Evolutionary conservation across 371 early-diverging fungal species (phyloP).

Genomic region (Rhizopus arrhizus): DNA sequence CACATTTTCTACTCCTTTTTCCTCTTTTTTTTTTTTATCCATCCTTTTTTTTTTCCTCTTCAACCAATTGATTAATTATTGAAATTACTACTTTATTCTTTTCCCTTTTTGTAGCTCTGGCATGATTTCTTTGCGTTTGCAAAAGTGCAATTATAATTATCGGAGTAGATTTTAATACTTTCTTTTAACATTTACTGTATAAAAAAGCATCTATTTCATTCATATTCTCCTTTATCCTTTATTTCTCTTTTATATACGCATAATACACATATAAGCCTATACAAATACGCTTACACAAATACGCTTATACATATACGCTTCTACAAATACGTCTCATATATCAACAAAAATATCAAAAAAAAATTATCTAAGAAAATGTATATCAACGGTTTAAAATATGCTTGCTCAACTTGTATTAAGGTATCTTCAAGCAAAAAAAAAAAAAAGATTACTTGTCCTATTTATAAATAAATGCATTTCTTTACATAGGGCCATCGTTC

Average conservation of each 20-base stretch:
- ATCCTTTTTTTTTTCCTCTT: slow-evolving; percentile 4
- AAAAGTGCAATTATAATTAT: slow-evolving; percentile 39
- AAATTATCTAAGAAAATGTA: slow-evolving; percentile 22
- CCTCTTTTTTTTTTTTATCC: not conserved
- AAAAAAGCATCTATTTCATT: not conserved
- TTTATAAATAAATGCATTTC: slow-evolving; percentile 10
- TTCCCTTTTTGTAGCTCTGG: slow-evolving; percentile 18
- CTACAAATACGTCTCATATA: not conserved
- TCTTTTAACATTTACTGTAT: slow-evolving; percentile 5
- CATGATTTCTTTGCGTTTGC: slow-evolving; percentile 38
- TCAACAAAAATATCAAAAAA: not conserved
- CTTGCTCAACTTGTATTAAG: slow-evolving; percentile 45
- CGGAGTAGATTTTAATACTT: slow-evolving; percentile 30
- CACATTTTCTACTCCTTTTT: not conserved
- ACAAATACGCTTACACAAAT: not conserved
- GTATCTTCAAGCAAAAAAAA: slow-evolving; percentile 8
- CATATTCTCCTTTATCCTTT: not conserved
- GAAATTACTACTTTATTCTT: not conserved
- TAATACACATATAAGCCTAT: not conserved
- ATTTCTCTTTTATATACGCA: not conserved
- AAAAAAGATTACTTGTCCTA: not conserved
- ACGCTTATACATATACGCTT: not conserved
- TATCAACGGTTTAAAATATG: slow-evolving; percentile 45
- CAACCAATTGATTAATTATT: not conserved
- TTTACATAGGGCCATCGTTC: slow-evolving; percentile 63